phyloP scores from a whole-genome alignment of 2,329 filamentous ascomycete genomes.

The Acrocalymma vagum region DNA sequence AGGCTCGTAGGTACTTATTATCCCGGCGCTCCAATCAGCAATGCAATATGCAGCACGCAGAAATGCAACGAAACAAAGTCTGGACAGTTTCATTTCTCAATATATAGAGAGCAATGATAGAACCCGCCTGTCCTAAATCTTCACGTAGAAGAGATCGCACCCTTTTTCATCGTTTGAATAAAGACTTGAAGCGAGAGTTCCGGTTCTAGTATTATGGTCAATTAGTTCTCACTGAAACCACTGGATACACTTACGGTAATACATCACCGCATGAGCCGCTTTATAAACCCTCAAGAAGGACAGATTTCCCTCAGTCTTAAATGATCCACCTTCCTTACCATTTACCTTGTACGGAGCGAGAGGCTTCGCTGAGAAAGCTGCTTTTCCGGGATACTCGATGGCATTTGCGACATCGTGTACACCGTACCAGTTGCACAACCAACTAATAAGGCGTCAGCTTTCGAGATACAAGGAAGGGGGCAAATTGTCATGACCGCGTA shows the following conservation, averaged over 20 bases:
- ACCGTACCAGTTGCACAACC: slow-evolving; percentile 52
- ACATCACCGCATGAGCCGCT: slow-evolving; percentile 56
- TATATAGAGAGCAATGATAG: no score
- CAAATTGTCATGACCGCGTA: no score
- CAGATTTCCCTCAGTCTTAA: slow-evolving; percentile 74
- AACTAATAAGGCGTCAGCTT: slow-evolving; percentile 15
- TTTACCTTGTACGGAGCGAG: slow-evolving; percentile 49
- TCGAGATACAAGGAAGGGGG: background rate
- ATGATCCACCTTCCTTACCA: slow-evolving; percentile 57
- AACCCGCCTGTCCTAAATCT: no score
- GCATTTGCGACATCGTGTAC: slow-evolving; percentile 45
- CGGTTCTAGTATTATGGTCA: slow-evolving; percentile 42
- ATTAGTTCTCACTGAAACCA: background rate
- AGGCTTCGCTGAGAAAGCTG: slow-evolving; percentile 53
- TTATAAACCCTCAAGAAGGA: slow-evolving; percentile 58
- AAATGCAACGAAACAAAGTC: no score
- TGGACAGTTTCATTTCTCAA: no score
- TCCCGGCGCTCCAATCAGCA: no score
- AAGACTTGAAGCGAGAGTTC: slow-evolving; percentile 57
- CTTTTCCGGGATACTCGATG: slow-evolving; percentile 49
- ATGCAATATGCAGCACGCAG: no score
- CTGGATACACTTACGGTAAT: slow-evolving; percentile 49
- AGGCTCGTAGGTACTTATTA: no score
- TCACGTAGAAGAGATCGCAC: slow-evolving; percentile 47
- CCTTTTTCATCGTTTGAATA: slow-evolving; percentile 54